Base-by-base conservation (phyloP, 176 grass and related monocot genomes). In the Cymbopogon citratus region DNA sequence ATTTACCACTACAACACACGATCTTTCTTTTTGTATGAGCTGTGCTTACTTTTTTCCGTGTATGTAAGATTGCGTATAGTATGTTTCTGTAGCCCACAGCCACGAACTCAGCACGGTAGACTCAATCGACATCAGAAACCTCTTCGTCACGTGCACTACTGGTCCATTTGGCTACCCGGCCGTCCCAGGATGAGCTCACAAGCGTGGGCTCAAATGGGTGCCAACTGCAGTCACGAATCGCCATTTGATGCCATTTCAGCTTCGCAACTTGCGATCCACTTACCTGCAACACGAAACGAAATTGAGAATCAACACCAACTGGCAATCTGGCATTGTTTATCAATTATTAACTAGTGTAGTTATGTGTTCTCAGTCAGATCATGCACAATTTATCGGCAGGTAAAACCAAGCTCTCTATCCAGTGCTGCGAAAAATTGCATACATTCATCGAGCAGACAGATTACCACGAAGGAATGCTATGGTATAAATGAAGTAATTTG, bases 191-290 rank as follows among this genome's bases (percentile, higher is more conserved):
- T 41, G 89, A 94, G 77, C 86, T 91, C 43, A 97, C 87, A 19
- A 97, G 91, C 18, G 87, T 56, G 13, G 94, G 91, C 15, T 90
- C 74, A 63, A 76, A 88, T 11, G 94, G 91, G 84, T 97, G 94
- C 94, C 94, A 97, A 43, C 85, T 97, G 80, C 91, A 94, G 80
- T 97, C 94, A 59, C 94, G 88, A 71, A 94, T 60, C n/a, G 75
- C 78, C 83, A 63, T 38, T 31, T 86, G 75, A 90, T 90, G 89
- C 27, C 84, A 74, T 23, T 86, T 23, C 65, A 97, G 84, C 71
- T 85, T 89, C 5, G 82, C 91, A 49, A 94, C 89, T 68, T 81
- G 75, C 16, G 79, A 71, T 81, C 91, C 94, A 54, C 75, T 94
- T 54, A 91, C 84, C 94, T 97, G 70, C 11, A 83, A 80, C 68